These are phyloP conservation scores for Penicillium desertorum DNA, from an alignment of 495 filamentous ascomycete species.

Conservation along the genomic window DNA sequence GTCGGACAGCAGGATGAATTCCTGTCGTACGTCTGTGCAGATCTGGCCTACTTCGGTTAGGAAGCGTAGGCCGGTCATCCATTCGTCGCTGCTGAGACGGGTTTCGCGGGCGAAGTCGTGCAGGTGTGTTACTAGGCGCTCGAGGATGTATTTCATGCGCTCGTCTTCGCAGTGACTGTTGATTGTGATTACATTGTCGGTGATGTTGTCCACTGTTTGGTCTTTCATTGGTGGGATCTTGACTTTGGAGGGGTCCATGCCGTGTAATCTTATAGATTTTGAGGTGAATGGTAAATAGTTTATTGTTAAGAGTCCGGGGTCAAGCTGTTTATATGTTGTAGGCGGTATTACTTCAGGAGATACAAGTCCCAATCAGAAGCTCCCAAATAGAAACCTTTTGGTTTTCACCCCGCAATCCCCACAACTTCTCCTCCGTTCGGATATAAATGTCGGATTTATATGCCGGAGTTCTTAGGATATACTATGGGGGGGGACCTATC, in stretches of 20 bases:
- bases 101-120: constrained; percentile 85
- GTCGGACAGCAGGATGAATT: constrained; percentile 95
- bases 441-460: neutral
- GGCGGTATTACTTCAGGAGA: neutral
- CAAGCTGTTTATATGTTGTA: constrained; percentile 5
- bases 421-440: neutral
- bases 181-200: constrained; percentile 68
- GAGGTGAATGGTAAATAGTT: neutral
- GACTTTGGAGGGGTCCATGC: constrained; percentile 54
- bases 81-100: constrained; percentile 72
- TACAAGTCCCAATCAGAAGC: neutral
- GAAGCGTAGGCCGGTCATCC: constrained; percentile 72
- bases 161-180: constrained; percentile 67
- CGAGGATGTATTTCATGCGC: constrained; percentile 71
- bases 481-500: too few relatives aligned
- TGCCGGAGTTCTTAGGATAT: neutral
- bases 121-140: constrained; percentile 71
- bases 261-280: neutral
- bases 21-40: constrained; percentile 70
- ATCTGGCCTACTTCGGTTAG: constrained; percentile 73
- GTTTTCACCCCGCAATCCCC: constrained; percentile 10
- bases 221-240: constrained; percentile 64
- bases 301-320: constrained; percentile 3
- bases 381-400: neutral
- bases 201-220: constrained; percentile 81